Base-by-base conservation (phyloP, 2,329 filamentous ascomycete genomes). In the Whalleya microplaca region DNA sequence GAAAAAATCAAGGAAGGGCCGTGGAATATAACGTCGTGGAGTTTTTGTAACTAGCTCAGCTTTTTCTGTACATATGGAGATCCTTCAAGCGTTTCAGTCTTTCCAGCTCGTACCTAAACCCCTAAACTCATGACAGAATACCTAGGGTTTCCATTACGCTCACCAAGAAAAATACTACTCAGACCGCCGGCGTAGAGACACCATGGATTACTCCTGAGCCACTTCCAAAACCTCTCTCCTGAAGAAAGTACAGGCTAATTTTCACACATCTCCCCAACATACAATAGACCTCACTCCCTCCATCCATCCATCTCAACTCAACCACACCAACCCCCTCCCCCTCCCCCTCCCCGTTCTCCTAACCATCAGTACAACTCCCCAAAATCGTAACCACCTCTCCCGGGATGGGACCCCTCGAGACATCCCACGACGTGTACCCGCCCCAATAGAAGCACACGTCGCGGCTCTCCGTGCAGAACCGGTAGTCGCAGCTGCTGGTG, bases 371-470 rank as follows among this genome's bases (percentile, higher is more conserved):
- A 53, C 65, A 69, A 19, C 61, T 41, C 9, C 66, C 68, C 10
- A 69, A 53, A 1, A 59, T 21, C 3, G 65, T 67, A 18, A 59
- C 53, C 3, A 45, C 48, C 58, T 67, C 66, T 9, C 70, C 70
- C 2, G 70, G 67, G 1, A 69, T 54, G 3, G 66, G 65, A 5
- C 68, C 68, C 2, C 50, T 58, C 20, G 57, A 61, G 37, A 66
- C 55, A 14, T 72, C 67, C 56, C 59, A 71, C 16, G 64, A 63
- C 3, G 71, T 72, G 52, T 65, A 56, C 20, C 69, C 69, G 16
- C 59, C 70, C 67, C 66, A 72, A 55, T 70, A 70, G 45, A 64
- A 59, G 54, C 71, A 72, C 23, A 67, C 49, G 14, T 51, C 59
- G 14, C 53, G 66, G 3, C 64, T 63, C 16, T 61, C 42, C 43